Percentiles rank a stretch among this genome's conserved stretches.
These are phyloP conservation scores for Corinectria fuckeliana DNA, from an alignment of 2,329 filamentous ascomycete genomes.

Conservation along the genomic window DNA sequence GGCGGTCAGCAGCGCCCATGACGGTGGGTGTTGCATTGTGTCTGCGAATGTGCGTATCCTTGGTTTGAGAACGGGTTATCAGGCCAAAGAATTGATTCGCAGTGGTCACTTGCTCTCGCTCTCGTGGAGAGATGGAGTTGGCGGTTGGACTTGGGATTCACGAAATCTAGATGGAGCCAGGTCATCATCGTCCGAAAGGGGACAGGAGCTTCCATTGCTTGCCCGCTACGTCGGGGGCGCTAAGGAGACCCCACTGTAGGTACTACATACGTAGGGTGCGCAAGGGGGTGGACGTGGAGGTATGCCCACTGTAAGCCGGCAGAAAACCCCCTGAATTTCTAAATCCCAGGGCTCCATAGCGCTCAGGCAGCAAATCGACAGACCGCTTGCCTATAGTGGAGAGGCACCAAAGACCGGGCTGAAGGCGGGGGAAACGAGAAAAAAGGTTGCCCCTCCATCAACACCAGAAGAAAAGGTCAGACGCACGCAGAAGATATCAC, in stretches of 20 bases:
- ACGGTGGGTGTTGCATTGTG: constrained; percentile 57
- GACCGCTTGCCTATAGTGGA: constrained; percentile 30
- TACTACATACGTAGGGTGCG: too few species aligned
- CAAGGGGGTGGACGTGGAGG: too few species aligned
- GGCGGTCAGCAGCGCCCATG: constrained; percentile 59
- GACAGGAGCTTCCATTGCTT: constrained; percentile 22
- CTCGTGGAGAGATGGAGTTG: constrained; percentile 11
- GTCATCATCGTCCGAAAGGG: constrained; percentile 20
- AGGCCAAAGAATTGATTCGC: background rate
- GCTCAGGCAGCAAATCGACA: background rate
- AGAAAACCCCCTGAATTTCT: background rate
- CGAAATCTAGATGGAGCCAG: constrained; percentile 17
- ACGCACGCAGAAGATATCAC: background rate
- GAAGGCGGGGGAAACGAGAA: constrained; percentile 15
- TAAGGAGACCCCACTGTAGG: background rate
- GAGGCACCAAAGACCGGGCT: background rate
- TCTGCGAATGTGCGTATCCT: background rate
- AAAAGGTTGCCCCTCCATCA: constrained; percentile 39
- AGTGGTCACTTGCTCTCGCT: background rate
- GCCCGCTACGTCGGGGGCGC: constrained; percentile 9
- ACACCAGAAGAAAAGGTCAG: constrained; percentile 18
- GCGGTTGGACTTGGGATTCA: background rate
- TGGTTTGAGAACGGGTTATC: background rate
- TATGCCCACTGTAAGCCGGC: background rate
- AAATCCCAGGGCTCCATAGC: background rate